Conservation (phyloP, 129 eudicot genomes). For the Artemisia annua region DNA sequence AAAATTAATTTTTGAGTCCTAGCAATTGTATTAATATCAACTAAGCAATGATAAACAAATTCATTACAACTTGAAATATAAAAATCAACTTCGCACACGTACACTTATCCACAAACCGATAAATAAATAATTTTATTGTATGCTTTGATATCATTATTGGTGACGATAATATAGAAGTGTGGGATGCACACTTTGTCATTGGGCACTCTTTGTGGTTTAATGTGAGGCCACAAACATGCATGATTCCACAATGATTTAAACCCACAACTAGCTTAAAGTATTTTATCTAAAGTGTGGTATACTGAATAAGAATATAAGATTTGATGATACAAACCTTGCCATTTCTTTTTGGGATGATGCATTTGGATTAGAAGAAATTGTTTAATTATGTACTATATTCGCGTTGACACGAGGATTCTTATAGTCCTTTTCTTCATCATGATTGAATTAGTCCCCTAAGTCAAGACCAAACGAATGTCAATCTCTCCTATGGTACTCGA, state of each 20-base stretch:
- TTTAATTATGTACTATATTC: too few relatives aligned
- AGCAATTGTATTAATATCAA: too few relatives aligned
- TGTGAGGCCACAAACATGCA: constrained; percentile 29
- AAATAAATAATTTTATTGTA: constrained; percentile 1
- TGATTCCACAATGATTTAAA: constrained; percentile 22
- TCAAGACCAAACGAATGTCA: too few relatives aligned
- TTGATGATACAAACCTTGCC: background rate
- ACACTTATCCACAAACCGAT: constrained; percentile 6
- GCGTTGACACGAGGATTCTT: too few relatives aligned
- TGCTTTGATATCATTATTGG: constrained; percentile 19
- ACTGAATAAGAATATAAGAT: background rate
- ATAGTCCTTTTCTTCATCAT: too few relatives aligned
- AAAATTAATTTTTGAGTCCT: too few relatives aligned
- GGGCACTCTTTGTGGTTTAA: constrained; percentile 32
- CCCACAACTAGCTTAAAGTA: constrained; percentile 9
- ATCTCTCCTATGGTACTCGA: too few relatives aligned
- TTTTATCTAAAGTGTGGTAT: constrained; percentile 2
- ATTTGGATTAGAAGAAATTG: too few relatives aligned
- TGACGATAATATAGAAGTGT: constrained; percentile 19
- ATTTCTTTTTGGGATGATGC: background rate
- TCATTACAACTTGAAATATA: too few relatives aligned
- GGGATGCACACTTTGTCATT: constrained; percentile 30
- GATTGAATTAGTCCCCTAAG: too few relatives aligned
- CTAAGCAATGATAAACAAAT: too few relatives aligned
- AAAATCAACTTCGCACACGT: background rate